phyloP scores from a whole-genome alignment of 768 basidiomycete genomes.

The Mycena leptocephala region DNA sequence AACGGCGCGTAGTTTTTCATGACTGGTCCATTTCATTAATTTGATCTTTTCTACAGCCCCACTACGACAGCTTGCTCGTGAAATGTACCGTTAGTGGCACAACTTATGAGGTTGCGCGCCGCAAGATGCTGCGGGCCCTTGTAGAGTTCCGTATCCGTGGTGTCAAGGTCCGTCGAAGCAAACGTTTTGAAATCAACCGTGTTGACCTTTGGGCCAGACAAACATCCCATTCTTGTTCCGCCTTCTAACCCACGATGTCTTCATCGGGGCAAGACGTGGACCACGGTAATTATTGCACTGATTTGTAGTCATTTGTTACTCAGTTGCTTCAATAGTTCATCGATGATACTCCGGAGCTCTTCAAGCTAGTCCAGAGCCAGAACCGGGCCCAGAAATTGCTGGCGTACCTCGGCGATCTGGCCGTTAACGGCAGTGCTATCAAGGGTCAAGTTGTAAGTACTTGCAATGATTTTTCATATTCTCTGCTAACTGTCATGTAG shows the following conservation, averaged over 20 bases:
- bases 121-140: conserved; percentile 99
- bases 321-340: conserved; percentile 79
- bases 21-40: not conserved
- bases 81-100: conserved; percentile 97
- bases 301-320: not conserved
- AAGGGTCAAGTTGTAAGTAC: conserved; percentile 85
- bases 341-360: conserved; percentile 99
- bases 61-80: conserved; percentile 98
- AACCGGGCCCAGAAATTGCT: conserved; percentile 99
- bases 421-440: conserved; percentile 98
- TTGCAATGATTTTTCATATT: not conserved
- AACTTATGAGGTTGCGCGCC: conserved; percentile 97
- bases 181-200: not conserved
- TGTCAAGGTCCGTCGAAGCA: conserved; percentile 79
- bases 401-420: conserved; percentile 96
- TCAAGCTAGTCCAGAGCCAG: conserved; percentile 97
- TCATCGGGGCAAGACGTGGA: conserved; percentile 99
- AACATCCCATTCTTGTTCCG: conserved; percentile 99
- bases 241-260: conserved; percentile 95
- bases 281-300: conserved; percentile 70
- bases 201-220: conserved; percentile 69
- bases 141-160: conserved; percentile 99
- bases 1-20: conserved; percentile 70
- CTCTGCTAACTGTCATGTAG: conserved; percentile 43
- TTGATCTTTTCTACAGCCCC: conserved; percentile 72